Evolutionary conservation across 2,329 filamentous ascomycete genomes (phyloP).

Genomic region (Diaporthe capsici): DNA sequence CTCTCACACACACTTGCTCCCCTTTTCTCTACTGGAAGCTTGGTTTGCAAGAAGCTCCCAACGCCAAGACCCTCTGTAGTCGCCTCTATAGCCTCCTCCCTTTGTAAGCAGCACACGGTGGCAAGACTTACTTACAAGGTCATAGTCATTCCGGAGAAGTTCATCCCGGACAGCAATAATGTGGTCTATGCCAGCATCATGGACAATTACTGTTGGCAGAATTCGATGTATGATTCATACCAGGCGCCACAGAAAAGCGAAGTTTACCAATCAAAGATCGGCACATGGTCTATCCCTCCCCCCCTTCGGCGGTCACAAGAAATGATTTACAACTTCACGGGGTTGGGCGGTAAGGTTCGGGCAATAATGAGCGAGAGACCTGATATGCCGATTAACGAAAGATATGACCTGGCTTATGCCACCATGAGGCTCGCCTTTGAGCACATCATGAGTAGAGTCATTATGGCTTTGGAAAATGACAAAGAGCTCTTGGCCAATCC

Average conservation of each 20-base stretch:
- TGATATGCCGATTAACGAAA: slow-evolving; percentile 68
- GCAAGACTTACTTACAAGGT: neutral
- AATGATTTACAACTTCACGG: slow-evolving; percentile 82
- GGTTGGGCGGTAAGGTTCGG: slow-evolving; percentile 71
- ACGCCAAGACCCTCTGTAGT: neutral
- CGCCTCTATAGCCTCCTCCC: neutral
- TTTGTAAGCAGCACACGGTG: neutral
- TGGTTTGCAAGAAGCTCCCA: neutral
- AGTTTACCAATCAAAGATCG: slow-evolving; percentile 54
- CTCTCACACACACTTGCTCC: neutral
- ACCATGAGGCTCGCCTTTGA: slow-evolving; percentile 88
- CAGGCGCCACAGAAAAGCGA: slow-evolving; percentile 67
- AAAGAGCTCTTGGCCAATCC: slow-evolving; percentile 38
- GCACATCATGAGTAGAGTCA: slow-evolving; percentile 82
- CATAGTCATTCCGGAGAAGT: slow-evolving; percentile 72
- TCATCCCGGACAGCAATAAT: slow-evolving; percentile 65
- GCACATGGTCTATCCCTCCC: slow-evolving; percentile 75
- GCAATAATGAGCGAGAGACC: slow-evolving; percentile 55
- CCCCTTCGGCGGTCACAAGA: slow-evolving; percentile 72
- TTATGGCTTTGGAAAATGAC: slow-evolving; percentile 71
- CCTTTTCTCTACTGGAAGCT: neutral
- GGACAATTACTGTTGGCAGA: slow-evolving; percentile 61
- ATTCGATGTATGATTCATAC: slow-evolving; percentile 62
- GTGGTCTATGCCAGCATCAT: slow-evolving; percentile 87
- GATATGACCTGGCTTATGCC: slow-evolving; percentile 77